phyloP scores from a whole-genome alignment of 164 flowering plant genomes.

The Aristolochia californica region DNA sequence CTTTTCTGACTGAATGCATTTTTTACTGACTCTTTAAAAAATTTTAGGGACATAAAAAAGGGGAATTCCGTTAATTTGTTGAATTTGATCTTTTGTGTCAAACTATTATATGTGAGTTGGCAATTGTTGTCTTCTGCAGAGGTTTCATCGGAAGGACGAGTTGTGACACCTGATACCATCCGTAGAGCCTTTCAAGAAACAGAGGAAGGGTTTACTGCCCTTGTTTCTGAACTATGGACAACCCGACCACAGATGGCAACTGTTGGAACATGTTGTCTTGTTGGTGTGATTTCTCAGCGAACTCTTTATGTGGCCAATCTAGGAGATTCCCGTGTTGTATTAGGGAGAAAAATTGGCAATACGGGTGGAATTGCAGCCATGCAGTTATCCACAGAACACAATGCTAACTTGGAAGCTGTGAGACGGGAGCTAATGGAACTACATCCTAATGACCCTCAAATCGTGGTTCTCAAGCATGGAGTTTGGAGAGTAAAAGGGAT shows the following conservation, averaged over 20 bases:
- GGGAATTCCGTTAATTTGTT: no score
- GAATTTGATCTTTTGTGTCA: no score
- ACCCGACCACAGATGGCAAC: slow-evolving; percentile 48
- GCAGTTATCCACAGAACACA: slow-evolving; percentile 65
- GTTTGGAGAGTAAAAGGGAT: slow-evolving; percentile 91
- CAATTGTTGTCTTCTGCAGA: slow-evolving; percentile 39
- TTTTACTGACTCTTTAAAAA: no score
- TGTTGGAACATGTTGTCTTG: slow-evolving; percentile 73
- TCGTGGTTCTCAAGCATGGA: slow-evolving; percentile 70
- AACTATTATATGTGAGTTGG: no score
- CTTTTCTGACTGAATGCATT: no score
- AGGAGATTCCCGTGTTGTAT: slow-evolving; percentile 75
- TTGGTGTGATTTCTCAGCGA: slow-evolving; percentile 52
- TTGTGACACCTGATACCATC: slow-evolving; percentile 50
- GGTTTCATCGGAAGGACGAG: slow-evolving; percentile 35
- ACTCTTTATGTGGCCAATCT: slow-evolving; percentile 64
- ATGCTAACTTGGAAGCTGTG: slow-evolving; percentile 52
- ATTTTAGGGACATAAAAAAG: no score
- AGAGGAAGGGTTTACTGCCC: slow-evolving; percentile 57
- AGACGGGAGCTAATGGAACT: slow-evolving; percentile 54
- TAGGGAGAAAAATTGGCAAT: slow-evolving; percentile 55
- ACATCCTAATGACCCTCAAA: slow-evolving; percentile 73
- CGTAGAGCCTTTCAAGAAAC: slow-evolving; percentile 43
- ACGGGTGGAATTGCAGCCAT: slow-evolving; percentile 53
- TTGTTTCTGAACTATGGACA: slow-evolving; percentile 48